Evolutionary conservation across 441 rosid genomes (phyloP), one percentile per base, ranked within the genome.

Genomic region (Kokia cookei): DNA sequence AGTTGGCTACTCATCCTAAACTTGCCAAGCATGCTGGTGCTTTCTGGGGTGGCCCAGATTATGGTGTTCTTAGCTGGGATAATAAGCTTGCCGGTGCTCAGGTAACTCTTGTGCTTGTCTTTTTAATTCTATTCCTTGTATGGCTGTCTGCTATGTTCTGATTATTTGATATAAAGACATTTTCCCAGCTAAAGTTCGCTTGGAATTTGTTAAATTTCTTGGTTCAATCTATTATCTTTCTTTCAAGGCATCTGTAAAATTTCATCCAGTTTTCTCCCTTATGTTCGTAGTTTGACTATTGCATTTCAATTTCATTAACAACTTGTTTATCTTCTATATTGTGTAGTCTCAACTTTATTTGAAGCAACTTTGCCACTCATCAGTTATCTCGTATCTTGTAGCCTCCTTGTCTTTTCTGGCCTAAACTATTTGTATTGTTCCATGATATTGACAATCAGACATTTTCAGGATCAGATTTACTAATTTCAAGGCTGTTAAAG

Each of bases 31-130:
- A 82, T 51, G 97, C 97, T 62, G 99, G 96, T 65, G 89, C 92
- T 65, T 95, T 93, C 57, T 84, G 84, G 89, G 84, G 86, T 65
- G 88, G 85, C 55, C 81, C 90, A 3, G 88, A 86, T 74, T 88
- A 87, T 73, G 93, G 93, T 8, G 96, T 95, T 2, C 84, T 88
- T 82, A 91, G 94, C 82, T 95, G 98, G 99, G 97, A 95, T 83
- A 95, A 91, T 86, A 95, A 91, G 87, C 99, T 90, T 72, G 69
- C 93, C 6, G 97, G 96, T 69, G 92, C 97, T 79, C 95, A 93
- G 90, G 97, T 92, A 75, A 79, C 74, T 68, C 73, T 22, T 17
- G 17, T 17, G 40, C 54, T 71, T 70, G 57, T 48, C 64, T 32
- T 35, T 72, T 24, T 59, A 58, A 54, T 78, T 5, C 24, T 78